Evolutionary conservation across 1,284 basidiomycete species (phyloP), one percentile per base, ranked within the genome.

Genomic region (Moniliella sp.): DNA sequence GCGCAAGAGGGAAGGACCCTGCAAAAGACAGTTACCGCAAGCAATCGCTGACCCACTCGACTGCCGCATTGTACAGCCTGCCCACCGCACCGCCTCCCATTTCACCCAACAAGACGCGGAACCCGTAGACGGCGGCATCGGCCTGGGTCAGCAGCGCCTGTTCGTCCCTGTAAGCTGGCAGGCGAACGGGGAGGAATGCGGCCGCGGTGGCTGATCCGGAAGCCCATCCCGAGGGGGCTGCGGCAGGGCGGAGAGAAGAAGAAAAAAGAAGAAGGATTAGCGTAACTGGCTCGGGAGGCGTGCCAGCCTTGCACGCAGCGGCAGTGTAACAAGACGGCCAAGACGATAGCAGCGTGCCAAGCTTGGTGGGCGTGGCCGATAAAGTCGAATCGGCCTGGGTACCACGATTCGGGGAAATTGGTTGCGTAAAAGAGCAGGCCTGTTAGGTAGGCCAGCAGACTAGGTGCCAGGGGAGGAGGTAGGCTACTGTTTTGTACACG

Each of bases 291-390:
- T n/a, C 56, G 41, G 28, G 46, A 42, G 14, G 43, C 36, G 34
- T 57, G 54, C 33, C 54, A 59, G 17, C 42, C 32, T 4, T 50
- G 39, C 13, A 50, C 45, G 3, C 54, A 54, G 4, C 48, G 45
- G 27, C 50, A 54, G 31, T 59, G 57, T 12, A 49, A 39, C 7
- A 46, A 34, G 30, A 59, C 57, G 14, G 57, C 57, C 11, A 55
- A 19, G 4, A 57, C 46, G 21, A 59, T 54, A 15, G 46, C 43
- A 5, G 56, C 30, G 32, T 59, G 57, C 57, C 57, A 59, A 8
- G 54, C 37, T 39, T 57, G 54, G 32, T 59, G 57, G 5, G 55
- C 52, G 23, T 59, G 54, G 15, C 52, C 52, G 30, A 41, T 39
- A 4, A 51, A 34, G 23, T 59, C 57, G 23, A 57, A 59, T 1